A percentile compares a stretch with the other conserved stretches of the same genome.
These are phyloP conservation scores for Vaccinium myrtillus DNA, from an alignment of 148 eudicot genomes.

Conservation along the genomic window DNA sequence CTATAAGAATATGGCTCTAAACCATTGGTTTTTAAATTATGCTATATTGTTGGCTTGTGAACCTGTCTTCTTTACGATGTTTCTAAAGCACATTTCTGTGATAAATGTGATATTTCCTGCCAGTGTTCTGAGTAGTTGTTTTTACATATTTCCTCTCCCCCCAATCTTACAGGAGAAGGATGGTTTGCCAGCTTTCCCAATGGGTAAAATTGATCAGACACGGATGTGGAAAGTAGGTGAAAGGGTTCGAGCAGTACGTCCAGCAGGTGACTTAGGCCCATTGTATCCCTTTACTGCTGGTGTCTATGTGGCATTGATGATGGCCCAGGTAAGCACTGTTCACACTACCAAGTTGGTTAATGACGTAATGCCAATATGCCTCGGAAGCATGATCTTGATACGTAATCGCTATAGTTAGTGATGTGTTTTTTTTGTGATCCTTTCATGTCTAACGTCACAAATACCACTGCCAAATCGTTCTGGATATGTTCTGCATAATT, in stretches of 20 bases:
- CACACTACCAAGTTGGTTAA: not conserved
- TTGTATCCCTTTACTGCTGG: slow-evolving; percentile 95
- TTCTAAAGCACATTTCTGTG: not conserved
- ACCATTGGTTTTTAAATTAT: not conserved
- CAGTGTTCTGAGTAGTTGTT: not conserved
- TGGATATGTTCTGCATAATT: not conserved
- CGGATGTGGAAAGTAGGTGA: slow-evolving; percentile 99
- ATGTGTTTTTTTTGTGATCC: not conserved
- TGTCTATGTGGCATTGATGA: slow-evolving; percentile 91
- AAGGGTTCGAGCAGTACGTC: slow-evolving; percentile 68
- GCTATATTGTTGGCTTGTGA: not conserved
- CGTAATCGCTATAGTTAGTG: not conserved
- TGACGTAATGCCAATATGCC: not conserved
- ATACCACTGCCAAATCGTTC: not conserved
- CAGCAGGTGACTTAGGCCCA: slow-evolving; percentile 91
- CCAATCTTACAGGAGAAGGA: slow-evolving; percentile 72
- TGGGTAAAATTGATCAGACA: slow-evolving; percentile 98
- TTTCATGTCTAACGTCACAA: not conserved
- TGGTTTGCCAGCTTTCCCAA: slow-evolving; percentile 95
- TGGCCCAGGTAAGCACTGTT: slow-evolving; percentile 77
- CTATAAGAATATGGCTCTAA: not conserved
- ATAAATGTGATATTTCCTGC: not conserved
- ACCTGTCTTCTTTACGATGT: not conserved
- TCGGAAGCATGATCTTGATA: not conserved
- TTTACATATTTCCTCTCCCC: not conserved